A percentile compares a stretch with the other conserved stretches of the same genome.
Conservation (phyloP, 129 eudicot genomes). For the Chrysanthemum seticuspe region DNA sequence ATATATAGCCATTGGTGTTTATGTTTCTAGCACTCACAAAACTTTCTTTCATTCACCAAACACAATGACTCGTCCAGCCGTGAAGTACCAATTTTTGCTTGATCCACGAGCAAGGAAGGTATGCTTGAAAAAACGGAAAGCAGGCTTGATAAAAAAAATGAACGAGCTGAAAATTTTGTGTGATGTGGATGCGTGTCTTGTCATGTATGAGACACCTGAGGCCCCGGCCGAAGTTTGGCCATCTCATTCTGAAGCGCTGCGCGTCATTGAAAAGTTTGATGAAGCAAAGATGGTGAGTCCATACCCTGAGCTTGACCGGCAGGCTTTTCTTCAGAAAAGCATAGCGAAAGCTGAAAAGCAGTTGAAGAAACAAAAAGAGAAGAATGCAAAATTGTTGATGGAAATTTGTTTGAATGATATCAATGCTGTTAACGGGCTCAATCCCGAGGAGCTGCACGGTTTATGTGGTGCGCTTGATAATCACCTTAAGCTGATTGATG, state of each 20-base stretch:
- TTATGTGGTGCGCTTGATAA: not conserved
- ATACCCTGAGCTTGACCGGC: constrained; percentile 7
- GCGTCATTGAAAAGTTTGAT: constrained; percentile 14
- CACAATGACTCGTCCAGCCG: constrained; percentile 33
- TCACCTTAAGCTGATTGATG: constrained; percentile 10
- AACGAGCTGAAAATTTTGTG: constrained; percentile 23
- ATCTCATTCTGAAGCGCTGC: constrained; percentile 15
- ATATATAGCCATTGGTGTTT: constrained; percentile 5
- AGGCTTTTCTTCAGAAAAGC: constrained; percentile 6
- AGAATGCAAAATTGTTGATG: constrained; percentile 2
- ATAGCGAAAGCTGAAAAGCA: constrained; percentile 20
- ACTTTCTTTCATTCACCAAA: not conserved
- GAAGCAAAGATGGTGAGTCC: not conserved
- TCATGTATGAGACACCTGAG: constrained; percentile 25
- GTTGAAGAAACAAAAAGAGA: constrained; percentile 14
- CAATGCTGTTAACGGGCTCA: not conserved
- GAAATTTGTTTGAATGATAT: constrained; percentile 13
- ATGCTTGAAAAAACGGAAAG: constrained; percentile 22
- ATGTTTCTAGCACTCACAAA: not conserved
- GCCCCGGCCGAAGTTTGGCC: constrained; percentile 27
- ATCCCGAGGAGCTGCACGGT: constrained; percentile 9
- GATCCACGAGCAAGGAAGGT: constrained; percentile 11
- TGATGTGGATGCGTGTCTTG: constrained; percentile 28
- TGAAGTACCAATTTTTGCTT: constrained; percentile 19
- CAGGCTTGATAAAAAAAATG: constrained; percentile 18